phyloP scores from a whole-genome alignment of 306 rosid genomes.

The Malus fusca region DNA sequence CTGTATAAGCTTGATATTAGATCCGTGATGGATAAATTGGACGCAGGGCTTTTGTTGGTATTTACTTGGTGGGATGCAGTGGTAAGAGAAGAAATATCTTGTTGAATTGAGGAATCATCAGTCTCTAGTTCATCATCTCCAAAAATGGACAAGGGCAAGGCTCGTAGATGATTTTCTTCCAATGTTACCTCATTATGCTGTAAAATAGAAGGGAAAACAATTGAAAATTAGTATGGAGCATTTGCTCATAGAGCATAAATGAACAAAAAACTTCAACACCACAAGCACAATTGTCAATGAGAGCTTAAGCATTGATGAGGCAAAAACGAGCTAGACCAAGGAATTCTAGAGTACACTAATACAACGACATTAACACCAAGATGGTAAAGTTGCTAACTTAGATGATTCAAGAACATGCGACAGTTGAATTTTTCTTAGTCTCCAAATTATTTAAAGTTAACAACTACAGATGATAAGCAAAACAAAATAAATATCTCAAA shows the following conservation, averaged over 20 bases:
- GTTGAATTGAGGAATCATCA: constrained; percentile 29
- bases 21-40: constrained; percentile 59
- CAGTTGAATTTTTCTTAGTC: not conserved
- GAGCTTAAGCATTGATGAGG: not conserved
- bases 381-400: not conserved
- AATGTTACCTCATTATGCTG: constrained; percentile 39
- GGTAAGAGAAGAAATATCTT: constrained; percentile 32
- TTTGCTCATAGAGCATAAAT: not conserved
- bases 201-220: constrained; percentile 2
- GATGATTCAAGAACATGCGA: not conserved
- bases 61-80: constrained; percentile 26
- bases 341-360: not conserved
- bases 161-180: constrained; percentile 39
- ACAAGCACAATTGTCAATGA: not conserved
- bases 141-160: constrained; percentile 74
- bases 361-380: not conserved
- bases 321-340: not conserved
- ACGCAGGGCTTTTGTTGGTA: constrained; percentile 23
- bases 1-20: constrained; percentile 68
- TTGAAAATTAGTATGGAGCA: not conserved
- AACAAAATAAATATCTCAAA: not conserved
- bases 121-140: constrained; percentile 55
- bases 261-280: constrained; percentile 1
- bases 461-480: not conserved
- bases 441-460: not conserved